Base-by-base conservation (phyloP, 257 asterid genomes). In the Penstemon eatonii region DNA sequence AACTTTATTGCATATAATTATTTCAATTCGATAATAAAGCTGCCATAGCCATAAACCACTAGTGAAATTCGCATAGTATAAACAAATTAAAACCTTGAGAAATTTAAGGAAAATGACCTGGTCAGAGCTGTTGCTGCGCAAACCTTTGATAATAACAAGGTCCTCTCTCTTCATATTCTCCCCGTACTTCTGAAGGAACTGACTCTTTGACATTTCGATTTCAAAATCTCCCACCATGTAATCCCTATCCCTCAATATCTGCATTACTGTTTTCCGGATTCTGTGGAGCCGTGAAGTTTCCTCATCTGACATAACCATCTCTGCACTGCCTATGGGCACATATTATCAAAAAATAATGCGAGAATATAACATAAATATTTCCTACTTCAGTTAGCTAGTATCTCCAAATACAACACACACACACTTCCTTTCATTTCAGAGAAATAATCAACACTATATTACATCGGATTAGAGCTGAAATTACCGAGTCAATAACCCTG, bases 91-190 rank as follows among this genome's bases (percentile, higher is more conserved):
- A 12, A 39, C 10, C 6, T 13, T 3, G 12, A 1, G 12, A 8
- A 38, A 49, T 5, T 49, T 49, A 45, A 19, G 68, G 11, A 56
- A 3, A 18, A 36, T 46, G 44, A 90, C 97, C 96, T 84, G 81
- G 5, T 83, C 87, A 51, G 91, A 78, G 79, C 66, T 73, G 70
- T 68, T 77, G 44, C 42, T 75, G 69, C 94, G 86, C 81, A 77
- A 39, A 45, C 72, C 47, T 75, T 89, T 91, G 19, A 67, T 75
- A 15, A 89, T 68, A 67, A 77, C 80, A 0, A 89, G 89, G 75
- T 89, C 96, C 66, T 87, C 95, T 62, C 98, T 82, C 83, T 87
- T 87, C 90, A 87, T 84, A 55, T 76, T 87, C 39, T 87, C 96
- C 3, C 96, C 91, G 45, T 80, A 80, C 82, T 84, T 84, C 69